These are phyloP conservation scores for Aphanomyces invadans DNA, from an alignment of 352 stramenopile genomes.

Conservation along the genomic window DNA sequence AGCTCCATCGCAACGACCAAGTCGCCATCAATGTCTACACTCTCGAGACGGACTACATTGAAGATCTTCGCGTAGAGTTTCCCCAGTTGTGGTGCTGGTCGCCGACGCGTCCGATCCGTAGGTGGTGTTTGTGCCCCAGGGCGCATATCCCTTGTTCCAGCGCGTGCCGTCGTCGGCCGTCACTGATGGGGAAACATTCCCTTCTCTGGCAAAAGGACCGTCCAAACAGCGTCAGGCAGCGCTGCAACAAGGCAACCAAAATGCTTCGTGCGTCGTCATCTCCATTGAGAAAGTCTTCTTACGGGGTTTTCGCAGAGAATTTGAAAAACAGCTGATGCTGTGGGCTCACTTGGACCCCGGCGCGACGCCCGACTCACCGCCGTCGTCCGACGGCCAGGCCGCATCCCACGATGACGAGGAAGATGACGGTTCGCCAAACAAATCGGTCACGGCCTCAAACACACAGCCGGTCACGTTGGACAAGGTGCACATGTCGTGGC, in stretches of 20 bases:
- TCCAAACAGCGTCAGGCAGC: background rate
- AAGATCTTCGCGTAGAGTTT: slow-evolving; percentile 72
- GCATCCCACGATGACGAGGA: slow-evolving; percentile 55
- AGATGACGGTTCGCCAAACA: slow-evolving; percentile 40
- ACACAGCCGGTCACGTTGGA: background rate
- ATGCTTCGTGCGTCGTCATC: background rate
- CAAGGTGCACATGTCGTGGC: slow-evolving; percentile 25
- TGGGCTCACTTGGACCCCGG: slow-evolving; percentile 55
- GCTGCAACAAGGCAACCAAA: slow-evolving; percentile 6
- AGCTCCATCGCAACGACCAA: slow-evolving; percentile 54
- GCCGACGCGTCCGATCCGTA: too few relatives aligned
- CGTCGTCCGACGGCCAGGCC: slow-evolving; percentile 1
- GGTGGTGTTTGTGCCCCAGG: slow-evolving; percentile 77
- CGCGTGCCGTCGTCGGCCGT: slow-evolving; percentile 25
- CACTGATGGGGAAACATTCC: too few relatives aligned
- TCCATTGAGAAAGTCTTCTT: background rate
- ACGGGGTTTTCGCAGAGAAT: slow-evolving; percentile 29
- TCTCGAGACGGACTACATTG: slow-evolving; percentile 73
- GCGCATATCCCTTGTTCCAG: slow-evolving; percentile 57
- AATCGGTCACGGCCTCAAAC: slow-evolving; percentile 28
- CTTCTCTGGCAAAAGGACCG: too few relatives aligned
- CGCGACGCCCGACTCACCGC: background rate
- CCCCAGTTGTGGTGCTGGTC: too few relatives aligned
- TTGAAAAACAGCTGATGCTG: slow-evolving; percentile 75
- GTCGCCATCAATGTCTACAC: slow-evolving; percentile 77